These are phyloP conservation scores for Cucurbita ficifolia DNA, from an alignment of 306 rosid species.

Conservation along the genomic window DNA sequence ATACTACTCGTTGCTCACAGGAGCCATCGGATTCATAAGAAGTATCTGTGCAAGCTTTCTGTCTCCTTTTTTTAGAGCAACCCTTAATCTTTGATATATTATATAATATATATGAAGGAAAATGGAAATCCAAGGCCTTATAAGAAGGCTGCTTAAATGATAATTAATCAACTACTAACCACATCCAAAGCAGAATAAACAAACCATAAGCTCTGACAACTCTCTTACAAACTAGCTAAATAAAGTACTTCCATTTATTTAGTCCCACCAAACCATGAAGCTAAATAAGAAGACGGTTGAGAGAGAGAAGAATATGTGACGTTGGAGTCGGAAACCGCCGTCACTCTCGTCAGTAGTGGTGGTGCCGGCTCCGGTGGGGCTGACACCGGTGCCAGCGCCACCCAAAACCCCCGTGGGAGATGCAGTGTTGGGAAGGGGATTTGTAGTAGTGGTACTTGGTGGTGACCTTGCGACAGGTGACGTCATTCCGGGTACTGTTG, in stretches of 20 bases:
- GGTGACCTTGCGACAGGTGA: slow-evolving; percentile 5
- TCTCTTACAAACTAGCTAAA: neutral
- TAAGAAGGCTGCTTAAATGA: neutral
- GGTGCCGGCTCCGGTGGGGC: slow-evolving; percentile 60
- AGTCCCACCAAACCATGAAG: slow-evolving; percentile 47
- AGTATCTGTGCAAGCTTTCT: too few relatives aligned
- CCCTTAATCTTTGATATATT: neutral
- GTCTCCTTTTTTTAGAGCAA: neutral
- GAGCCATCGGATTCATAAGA: too few relatives aligned
- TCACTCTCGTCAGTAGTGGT: slow-evolving; percentile 46
- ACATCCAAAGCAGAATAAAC: neutral
- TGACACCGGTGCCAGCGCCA: slow-evolving; percentile 48
- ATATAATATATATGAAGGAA: neutral
- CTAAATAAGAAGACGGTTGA: neutral
- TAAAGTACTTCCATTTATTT: neutral
- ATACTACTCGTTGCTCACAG: too few relatives aligned
- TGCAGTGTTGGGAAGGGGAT: slow-evolving; percentile 25
- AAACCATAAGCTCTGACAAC: neutral
- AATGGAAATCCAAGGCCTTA: neutral
- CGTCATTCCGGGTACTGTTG: slow-evolving; percentile 8
- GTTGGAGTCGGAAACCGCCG: slow-evolving; percentile 24
- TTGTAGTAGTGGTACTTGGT: slow-evolving; percentile 8
- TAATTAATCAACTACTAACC: neutral
- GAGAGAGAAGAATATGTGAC: slow-evolving; percentile 19
- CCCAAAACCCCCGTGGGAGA: slow-evolving; percentile 52